Percentiles rank a stretch among this genome's conserved stretches.
phyloP scores from a whole-genome alignment of 1,284 basidiomycete species.

The Coniferiporia weirii region DNA sequence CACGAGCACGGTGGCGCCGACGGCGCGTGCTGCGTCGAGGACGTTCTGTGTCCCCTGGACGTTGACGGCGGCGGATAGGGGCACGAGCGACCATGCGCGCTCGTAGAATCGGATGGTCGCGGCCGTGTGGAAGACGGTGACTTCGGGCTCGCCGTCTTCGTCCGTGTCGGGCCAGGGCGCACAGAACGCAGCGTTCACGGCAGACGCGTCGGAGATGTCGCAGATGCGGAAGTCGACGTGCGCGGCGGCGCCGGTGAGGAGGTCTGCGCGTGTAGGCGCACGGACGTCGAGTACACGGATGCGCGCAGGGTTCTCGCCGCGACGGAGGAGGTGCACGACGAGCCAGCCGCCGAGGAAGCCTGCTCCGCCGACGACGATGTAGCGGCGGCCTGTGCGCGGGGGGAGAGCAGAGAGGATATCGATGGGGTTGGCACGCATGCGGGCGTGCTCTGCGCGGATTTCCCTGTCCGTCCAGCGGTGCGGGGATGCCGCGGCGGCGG shows the following conservation, averaged over 20 bases:
- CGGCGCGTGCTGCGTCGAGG: slow-evolving; percentile 30
- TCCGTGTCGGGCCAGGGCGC: slow-evolving; percentile 48
- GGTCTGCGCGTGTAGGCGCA: slow-evolving; percentile 47
- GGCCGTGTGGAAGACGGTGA: slow-evolving; percentile 69
- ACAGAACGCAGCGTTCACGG: slow-evolving; percentile 56
- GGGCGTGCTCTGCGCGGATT: background rate
- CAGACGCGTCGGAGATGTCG: slow-evolving; percentile 48
- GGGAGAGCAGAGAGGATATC: slow-evolving; percentile 33
- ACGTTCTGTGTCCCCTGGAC: slow-evolving; percentile 55
- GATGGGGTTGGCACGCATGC: slow-evolving; percentile 22
- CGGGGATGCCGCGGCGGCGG: slow-evolving; percentile 41
- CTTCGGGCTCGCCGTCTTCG: slow-evolving; percentile 28
- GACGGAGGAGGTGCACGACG: slow-evolving; percentile 54
- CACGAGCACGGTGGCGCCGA: slow-evolving; percentile 47
- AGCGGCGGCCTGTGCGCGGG: slow-evolving; percentile 48
- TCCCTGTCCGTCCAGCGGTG: slow-evolving; percentile 37
- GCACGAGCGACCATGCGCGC: slow-evolving; percentile 43
- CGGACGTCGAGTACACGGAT: slow-evolving; percentile 68
- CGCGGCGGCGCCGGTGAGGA: slow-evolving; percentile 41
- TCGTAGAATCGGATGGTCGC: slow-evolving; percentile 75
- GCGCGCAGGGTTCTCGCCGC: slow-evolving; percentile 59
- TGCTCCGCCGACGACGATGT: slow-evolving; percentile 47
- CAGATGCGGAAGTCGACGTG: slow-evolving; percentile 52
- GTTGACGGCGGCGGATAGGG: slow-evolving; percentile 55
- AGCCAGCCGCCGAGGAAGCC: slow-evolving; percentile 77